These are phyloP conservation scores for Fusarium siculi DNA, from an alignment of 2,329 filamentous ascomycete species.

Conservation along the genomic window DNA sequence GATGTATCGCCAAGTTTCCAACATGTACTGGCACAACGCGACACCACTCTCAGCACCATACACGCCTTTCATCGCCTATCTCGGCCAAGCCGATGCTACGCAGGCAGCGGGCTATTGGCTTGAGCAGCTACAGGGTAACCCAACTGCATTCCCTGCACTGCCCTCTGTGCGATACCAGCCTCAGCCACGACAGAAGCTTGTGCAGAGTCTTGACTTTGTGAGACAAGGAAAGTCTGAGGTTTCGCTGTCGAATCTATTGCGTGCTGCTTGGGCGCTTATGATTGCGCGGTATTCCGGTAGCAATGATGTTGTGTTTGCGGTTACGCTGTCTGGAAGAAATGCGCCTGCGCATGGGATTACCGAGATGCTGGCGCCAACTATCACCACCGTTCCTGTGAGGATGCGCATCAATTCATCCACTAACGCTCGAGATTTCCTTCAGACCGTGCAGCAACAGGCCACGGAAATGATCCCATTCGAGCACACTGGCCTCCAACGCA, in stretches of 20 bases:
- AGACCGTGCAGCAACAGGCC: not conserved
- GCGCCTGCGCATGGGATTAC: not conserved
- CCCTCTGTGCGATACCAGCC: not conserved
- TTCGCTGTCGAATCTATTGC: not conserved
- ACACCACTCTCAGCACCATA: not conserved
- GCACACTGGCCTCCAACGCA: not conserved
- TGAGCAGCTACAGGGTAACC: not conserved
- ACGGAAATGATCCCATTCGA: not conserved
- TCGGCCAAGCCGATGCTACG: not conserved
- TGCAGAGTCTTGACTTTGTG: not conserved
- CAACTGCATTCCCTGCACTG: not conserved
- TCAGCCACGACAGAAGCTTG: not conserved
- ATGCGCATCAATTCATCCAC: not conserved
- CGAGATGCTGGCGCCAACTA: not conserved
- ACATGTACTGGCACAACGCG: not conserved
- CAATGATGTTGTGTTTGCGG: not conserved
- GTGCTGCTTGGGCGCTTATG: not conserved
- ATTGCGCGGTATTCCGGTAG: not conserved
- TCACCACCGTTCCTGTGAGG: not conserved
- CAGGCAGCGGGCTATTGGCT: not conserved
- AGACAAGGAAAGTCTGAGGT: not conserved
- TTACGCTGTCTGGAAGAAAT: not conserved
- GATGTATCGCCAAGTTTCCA: not conserved
- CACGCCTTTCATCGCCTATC: not conserved
- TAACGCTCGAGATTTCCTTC: rapidly evolving